These are phyloP conservation scores for Pleurotus platypus DNA, from an alignment of 768 basidiomycete genomes.

Conservation along the genomic window DNA sequence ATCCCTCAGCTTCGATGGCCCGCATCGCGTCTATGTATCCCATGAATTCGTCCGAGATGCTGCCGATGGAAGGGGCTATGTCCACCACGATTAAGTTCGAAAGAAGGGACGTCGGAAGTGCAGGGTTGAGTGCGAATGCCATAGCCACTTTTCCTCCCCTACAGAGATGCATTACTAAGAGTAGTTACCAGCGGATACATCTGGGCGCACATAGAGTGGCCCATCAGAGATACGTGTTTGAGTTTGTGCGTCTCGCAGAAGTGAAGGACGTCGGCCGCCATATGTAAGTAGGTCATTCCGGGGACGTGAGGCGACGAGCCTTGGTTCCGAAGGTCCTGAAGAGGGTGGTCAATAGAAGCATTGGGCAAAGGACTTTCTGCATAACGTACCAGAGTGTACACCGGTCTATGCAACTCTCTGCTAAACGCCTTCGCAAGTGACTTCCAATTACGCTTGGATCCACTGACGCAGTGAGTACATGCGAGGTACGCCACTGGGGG, in stretches of 20 bases:
- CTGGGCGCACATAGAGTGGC: constrained; percentile 80
- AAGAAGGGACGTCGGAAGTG: constrained; percentile 38
- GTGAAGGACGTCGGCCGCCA: constrained; percentile 75
- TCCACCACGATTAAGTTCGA: constrained; percentile 72
- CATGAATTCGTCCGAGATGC: constrained; percentile 59
- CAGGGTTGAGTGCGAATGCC: constrained; percentile 52
- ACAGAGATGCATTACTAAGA: neutral
- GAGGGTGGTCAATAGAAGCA: neutral
- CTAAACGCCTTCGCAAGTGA: constrained; percentile 76
- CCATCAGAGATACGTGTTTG: constrained; percentile 67
- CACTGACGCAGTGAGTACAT: constrained; percentile 39
- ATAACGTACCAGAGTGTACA: constrained; percentile 65
- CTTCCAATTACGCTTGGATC: constrained; percentile 87
- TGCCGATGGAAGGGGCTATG: constrained; percentile 67
- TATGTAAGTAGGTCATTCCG: constrained; percentile 72
- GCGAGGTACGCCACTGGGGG: neutral
- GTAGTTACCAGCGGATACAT: no score
- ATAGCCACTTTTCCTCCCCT: constrained; percentile 89
- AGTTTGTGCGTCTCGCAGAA: constrained; percentile 58
- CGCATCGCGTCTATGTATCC: constrained; percentile 72
- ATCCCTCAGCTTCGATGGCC: constrained; percentile 54
- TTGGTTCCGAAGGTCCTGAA: constrained; percentile 86
- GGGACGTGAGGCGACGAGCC: constrained; percentile 73
- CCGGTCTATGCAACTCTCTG: constrained; percentile 57
- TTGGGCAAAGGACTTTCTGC: neutral